These are phyloP conservation scores for Fusarium sterilihyphosum DNA, from an alignment of 2,329 filamentous ascomycete genomes.

Conservation along the genomic window DNA sequence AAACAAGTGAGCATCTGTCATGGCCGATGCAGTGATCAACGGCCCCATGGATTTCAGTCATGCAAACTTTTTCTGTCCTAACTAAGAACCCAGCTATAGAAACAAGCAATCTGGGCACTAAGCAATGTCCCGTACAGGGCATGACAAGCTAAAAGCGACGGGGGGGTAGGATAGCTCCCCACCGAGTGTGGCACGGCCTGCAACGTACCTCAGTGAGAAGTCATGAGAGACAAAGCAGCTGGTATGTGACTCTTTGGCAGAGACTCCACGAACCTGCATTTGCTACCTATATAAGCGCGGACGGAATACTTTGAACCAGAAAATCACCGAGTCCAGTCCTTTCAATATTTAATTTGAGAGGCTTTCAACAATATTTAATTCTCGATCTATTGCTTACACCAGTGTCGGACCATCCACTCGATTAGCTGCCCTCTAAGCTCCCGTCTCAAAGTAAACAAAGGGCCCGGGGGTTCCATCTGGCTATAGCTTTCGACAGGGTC, in stretches of 20 bases:
- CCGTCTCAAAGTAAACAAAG: conserved; percentile 53
- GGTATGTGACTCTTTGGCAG: conserved; percentile 32
- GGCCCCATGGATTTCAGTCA: neutral
- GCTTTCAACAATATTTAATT: neutral
- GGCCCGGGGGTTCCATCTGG: conserved; percentile 33
- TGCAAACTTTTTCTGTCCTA: conserved; percentile 7
- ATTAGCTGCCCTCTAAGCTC: conserved; percentile 47
- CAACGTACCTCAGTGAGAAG: conserved; percentile 5
- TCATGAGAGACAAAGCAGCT: conserved; percentile 15
- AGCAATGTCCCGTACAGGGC: neutral
- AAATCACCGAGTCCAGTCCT: neutral
- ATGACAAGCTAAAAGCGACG: conserved; percentile 3
- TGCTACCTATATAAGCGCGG: conserved; percentile 1
- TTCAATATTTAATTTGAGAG: neutral
- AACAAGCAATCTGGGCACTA: conserved; percentile 14
- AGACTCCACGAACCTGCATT: conserved; percentile 35
- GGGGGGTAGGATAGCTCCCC: conserved; percentile 10
- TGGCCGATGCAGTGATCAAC: fast-evolving
- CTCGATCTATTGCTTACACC: conserved; percentile 10
- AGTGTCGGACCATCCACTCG: conserved; percentile 17
- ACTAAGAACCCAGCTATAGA: neutral
- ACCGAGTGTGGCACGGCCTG: conserved; percentile 11
- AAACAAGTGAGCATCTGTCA: neutral
- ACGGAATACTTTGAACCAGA: neutral
- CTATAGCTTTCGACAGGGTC: conserved; percentile 41